Evolutionary conservation across 768 basidiomycete genomes (phyloP).

Genomic region (Mycena metata): DNA sequence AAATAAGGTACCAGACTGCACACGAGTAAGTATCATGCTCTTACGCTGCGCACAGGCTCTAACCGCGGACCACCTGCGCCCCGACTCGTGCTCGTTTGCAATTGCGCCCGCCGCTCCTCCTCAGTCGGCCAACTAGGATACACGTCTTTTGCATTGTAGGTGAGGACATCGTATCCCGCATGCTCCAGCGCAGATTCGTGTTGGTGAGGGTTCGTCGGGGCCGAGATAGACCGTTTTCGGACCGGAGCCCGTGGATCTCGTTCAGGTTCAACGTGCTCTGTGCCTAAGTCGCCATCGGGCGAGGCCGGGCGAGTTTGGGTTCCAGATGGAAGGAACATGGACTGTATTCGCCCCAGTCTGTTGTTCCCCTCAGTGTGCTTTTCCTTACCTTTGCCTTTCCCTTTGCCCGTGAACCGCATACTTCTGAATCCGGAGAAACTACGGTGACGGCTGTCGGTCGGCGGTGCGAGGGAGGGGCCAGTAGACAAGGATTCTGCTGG

Average conservation of each 20-base stretch:
- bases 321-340: conserved; percentile 10
- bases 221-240: conserved; percentile 24
- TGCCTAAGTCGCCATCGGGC: background rate
- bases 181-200: conserved; percentile 35
- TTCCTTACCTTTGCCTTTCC: conserved; percentile 15
- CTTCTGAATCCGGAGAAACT: conserved; percentile 15
- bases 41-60: conserved; percentile 30
- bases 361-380: background rate
- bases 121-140: conserved; percentile 36
- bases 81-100: conserved; percentile 6
- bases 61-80: conserved; percentile 7
- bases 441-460: conserved; percentile 13
- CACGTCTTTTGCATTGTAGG: conserved; percentile 33
- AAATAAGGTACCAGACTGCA: background rate
- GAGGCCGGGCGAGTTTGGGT: conserved; percentile 10
- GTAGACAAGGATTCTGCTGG: background rate
- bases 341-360: background rate
- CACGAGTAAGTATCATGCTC: background rate
- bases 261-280: background rate
- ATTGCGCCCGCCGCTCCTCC: conserved; percentile 15
- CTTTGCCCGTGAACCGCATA: conserved; percentile 19
- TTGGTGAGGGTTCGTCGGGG: conserved; percentile 31
- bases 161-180: conserved; percentile 35
- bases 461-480: background rate
- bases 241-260: background rate